Percentiles rank a stretch among this genome's conserved stretches.
These are phyloP conservation scores for Berberis thunbergii DNA, from an alignment of 164 flowering plant species.

Conservation along the genomic window DNA sequence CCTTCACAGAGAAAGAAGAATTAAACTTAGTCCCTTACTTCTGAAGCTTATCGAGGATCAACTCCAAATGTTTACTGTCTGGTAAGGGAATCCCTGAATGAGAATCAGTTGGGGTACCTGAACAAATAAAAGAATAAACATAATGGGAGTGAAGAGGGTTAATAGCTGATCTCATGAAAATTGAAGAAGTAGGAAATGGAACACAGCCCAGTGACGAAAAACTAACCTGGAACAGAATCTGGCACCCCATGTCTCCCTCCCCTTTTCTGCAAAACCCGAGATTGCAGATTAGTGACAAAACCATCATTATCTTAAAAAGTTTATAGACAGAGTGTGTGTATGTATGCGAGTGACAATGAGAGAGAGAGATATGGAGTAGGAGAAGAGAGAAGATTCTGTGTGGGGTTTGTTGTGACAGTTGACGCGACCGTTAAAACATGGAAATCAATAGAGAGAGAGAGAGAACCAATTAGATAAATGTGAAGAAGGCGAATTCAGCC, in stretches of 20 bases:
- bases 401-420: slow-evolving; percentile 48
- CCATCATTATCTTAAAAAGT: slow-evolving; percentile 1
- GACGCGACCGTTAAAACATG: slow-evolving; percentile 41
- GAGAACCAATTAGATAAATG: slow-evolving; percentile 16
- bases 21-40: slow-evolving; percentile 39
- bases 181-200: neutral
- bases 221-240: slow-evolving; percentile 37
- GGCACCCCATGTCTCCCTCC: slow-evolving; percentile 13
- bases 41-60: slow-evolving; percentile 87
- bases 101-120: slow-evolving; percentile 37
- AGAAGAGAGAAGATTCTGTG: slow-evolving; percentile 14
- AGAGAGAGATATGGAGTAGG: slow-evolving; percentile 14
- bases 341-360: slow-evolving; percentile 3
- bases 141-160: neutral
- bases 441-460: slow-evolving; percentile 3
- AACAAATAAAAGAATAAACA: slow-evolving; percentile 8
- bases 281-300: neutral
- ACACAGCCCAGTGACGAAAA: neutral
- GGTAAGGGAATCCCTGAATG: slow-evolving; percentile 44
- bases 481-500: no score
- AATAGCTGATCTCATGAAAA: neutral
- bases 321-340: slow-evolving; percentile 6
- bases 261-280: slow-evolving; percentile 28
- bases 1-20: neutral
- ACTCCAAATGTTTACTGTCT: slow-evolving; percentile 60